Conservation (phyloP, 2,329 filamentous ascomycete genomes). For the Tolypocladium paradoxum region DNA sequence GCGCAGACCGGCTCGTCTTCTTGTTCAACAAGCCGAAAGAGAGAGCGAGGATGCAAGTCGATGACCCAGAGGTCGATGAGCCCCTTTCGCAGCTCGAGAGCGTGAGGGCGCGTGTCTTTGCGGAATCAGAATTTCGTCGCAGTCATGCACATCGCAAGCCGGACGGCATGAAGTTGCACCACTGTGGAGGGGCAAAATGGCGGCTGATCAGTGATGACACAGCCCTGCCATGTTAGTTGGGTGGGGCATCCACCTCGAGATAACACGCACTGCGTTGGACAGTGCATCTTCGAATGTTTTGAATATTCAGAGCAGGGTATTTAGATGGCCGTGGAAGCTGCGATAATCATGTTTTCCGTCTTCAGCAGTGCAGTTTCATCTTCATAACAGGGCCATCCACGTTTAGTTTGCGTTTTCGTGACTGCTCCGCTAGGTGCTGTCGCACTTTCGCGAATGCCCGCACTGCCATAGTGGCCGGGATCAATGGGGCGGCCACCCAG, state of each 20-base stretch:
- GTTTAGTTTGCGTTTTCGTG: neutral
- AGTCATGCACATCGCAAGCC: neutral
- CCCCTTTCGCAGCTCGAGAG: neutral
- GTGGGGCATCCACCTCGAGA: neutral
- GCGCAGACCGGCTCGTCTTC: neutral
- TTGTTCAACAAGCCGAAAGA: neutral
- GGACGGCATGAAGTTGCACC: neutral
- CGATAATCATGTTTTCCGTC: neutral
- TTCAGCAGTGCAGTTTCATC: neutral
- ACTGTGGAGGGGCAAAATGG: neutral
- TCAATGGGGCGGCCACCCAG: neutral
- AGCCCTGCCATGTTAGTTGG: neutral
- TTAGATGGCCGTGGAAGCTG: neutral
- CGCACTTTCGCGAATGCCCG: neutral
- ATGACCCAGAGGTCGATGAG: neutral
- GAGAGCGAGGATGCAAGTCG: neutral
- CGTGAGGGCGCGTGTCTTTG: neutral
- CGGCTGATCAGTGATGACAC: neutral
- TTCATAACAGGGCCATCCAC: neutral
- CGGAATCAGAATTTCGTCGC: neutral
- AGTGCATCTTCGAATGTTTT: neutral
- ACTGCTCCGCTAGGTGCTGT: neutral
- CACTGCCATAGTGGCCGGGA: neutral
- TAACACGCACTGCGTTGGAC: neutral
- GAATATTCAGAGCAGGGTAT: neutral